Evolutionary conservation across 2,329 filamentous ascomycete species (phyloP).

Genomic region (Camillea tinctor): DNA sequence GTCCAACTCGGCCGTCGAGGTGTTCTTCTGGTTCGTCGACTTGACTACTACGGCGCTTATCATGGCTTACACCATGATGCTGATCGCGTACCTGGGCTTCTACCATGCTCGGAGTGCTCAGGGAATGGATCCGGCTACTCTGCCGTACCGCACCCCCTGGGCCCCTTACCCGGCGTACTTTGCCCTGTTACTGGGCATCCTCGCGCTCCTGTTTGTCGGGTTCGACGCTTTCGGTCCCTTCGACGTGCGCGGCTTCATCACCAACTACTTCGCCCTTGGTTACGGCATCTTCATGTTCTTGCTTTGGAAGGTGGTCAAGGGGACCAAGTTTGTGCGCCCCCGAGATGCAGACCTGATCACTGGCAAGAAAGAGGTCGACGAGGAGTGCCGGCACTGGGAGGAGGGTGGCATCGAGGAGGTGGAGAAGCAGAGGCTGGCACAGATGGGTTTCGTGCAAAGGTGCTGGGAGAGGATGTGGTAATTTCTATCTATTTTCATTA

Average conservation of each 20-base stretch:
- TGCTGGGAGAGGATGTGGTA: constrained; percentile 42
- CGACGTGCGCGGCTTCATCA: constrained; percentile 47
- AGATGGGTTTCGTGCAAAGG: constrained; percentile 36
- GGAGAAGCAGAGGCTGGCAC: constrained; percentile 35
- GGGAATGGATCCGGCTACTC: constrained; percentile 43
- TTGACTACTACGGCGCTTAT: constrained; percentile 39
- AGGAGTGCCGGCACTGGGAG: constrained; percentile 45
- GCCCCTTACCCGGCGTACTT: constrained; percentile 54
- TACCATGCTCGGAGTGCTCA: constrained; percentile 54
- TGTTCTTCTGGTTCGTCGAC: constrained; percentile 43
- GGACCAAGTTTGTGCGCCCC: constrained; percentile 55
- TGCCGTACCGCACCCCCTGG: constrained; percentile 50
- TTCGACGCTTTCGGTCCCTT: constrained; percentile 55
- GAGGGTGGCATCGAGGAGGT: constrained; percentile 47
- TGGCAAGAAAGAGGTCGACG: constrained; percentile 65
- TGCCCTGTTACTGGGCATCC: constrained; percentile 43
- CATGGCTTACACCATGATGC: constrained; percentile 47
- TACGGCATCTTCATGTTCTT: constrained; percentile 58
- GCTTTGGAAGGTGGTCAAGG: constrained; percentile 65
- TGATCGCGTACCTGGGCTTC: constrained; percentile 45
- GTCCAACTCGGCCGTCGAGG: constrained; percentile 35
- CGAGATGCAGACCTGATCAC: constrained; percentile 60
- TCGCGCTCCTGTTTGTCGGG: constrained; percentile 55
- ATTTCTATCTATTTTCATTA: background rate
- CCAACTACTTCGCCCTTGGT: constrained; percentile 52